Base-by-base conservation (phyloP, 164 flowering plant species). In the Magnolia kwangsiensis region DNA sequence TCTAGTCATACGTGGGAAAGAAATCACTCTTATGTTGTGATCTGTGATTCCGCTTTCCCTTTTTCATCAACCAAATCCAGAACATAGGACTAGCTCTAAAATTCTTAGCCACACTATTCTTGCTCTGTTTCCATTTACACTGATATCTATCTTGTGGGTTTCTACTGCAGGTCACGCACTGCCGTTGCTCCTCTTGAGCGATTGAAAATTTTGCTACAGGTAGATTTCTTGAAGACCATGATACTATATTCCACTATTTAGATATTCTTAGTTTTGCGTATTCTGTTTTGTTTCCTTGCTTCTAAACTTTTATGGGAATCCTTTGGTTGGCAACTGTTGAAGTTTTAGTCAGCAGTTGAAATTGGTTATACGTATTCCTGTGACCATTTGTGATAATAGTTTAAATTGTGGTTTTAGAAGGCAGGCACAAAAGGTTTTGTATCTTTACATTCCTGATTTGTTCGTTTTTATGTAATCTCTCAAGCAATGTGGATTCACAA, bases 161-260 rank as follows among this genome's bases (percentile, higher is more conserved):
- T 58, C 8, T 73, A 31, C 59, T 81, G 50, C 85, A 95, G 98
- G 86, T 95, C 98, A 31, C 90, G 98, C 1, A 92, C 98, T 70
- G 95, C 98, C 59, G 98, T 95, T 84, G 98, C 98, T 75, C 98
- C 98, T 1, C 79, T 95, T 76, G 98, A 95, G 80, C 85, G 98
- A 55, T 70, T 95, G 74, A 95, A 95, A 73, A 95, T 95, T 63
- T 81, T 95, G 85, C 92, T 95, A 13, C 98, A 95, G 97, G 98
- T 87, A 69, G 20, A 4, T 7, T 59, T 66, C 72, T 27, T 72
- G 45, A 21, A 65, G 45, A 37, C 45, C 45, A 5, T 37, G 45
- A 37, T 5, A 37, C 7, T 37, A 37, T 66, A 23, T 7, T 69
- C 64, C 58, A 74, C 9, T 14, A 50, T 55, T 16, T 65, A 14